phyloP scores from a whole-genome alignment of 1,284 basidiomycete species.

The Irpex rosettiformis region DNA sequence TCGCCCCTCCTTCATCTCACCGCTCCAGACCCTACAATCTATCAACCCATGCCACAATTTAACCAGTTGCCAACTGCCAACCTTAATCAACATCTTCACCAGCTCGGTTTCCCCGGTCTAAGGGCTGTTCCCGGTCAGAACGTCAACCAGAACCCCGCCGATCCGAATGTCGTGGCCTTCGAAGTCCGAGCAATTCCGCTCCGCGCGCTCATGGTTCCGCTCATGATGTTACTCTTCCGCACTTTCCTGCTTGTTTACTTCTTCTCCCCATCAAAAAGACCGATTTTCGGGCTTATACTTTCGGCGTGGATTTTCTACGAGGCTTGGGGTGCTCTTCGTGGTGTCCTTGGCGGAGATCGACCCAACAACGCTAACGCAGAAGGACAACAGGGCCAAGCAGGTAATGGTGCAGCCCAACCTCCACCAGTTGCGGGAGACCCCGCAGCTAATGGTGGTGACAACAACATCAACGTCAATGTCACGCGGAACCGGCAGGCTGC shows the following conservation, averaged over 20 bases:
- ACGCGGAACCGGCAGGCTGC: not conserved
- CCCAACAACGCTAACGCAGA: conserved; percentile 25
- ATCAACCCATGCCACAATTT: conserved; percentile 27
- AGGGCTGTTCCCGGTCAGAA: conserved; percentile 33
- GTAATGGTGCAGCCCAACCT: conserved; percentile 17
- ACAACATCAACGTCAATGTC: not conserved
- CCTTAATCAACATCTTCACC: conserved; percentile 58
- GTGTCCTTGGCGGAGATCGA: conserved; percentile 40
- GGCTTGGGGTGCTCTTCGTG: conserved; percentile 68
- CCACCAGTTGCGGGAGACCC: conserved; percentile 7
- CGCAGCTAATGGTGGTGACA: not conserved
- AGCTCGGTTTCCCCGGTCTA: conserved; percentile 54
- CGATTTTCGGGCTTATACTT: conserved; percentile 64
- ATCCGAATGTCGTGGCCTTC: conserved; percentile 27
- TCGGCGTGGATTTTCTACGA: conserved; percentile 73
- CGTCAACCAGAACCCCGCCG: conserved; percentile 21
- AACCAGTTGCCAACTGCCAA: conserved; percentile 35
- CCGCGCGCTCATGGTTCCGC: conserved; percentile 60
- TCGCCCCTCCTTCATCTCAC: conserved; percentile 49
- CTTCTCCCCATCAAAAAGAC: conserved; percentile 73
- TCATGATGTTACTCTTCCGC: conserved; percentile 65
- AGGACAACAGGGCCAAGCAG: conserved; percentile 10
- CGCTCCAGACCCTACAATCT: conserved; percentile 16
- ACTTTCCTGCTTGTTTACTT: conserved; percentile 73
- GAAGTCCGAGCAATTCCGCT: conserved; percentile 49